A percentile compares a stretch with the other conserved stretches of the same genome.
These are phyloP conservation scores for Seiridium unicorne DNA, from an alignment of 2,329 filamentous ascomycete species.

Conservation along the genomic window DNA sequence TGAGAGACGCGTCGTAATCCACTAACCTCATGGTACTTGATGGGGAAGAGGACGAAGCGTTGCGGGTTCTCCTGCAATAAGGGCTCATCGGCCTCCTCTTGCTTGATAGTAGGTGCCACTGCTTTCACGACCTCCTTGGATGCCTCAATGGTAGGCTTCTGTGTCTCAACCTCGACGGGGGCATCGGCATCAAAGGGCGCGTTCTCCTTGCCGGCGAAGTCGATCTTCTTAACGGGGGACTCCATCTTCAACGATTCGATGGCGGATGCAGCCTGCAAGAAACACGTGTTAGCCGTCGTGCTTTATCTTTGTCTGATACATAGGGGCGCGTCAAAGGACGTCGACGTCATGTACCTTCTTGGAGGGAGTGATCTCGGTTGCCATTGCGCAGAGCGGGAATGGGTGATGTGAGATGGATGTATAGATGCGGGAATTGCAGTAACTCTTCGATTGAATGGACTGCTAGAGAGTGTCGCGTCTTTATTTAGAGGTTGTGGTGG, in stretches of 20 bases:
- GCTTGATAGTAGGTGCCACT: conserved; percentile 54
- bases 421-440: conserved; percentile 12
- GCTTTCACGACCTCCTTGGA: conserved; percentile 36
- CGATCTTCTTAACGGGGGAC: conserved; percentile 86
- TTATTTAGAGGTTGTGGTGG: neutral
- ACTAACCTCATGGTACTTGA: conserved; percentile 97
- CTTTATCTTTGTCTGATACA: conserved; percentile 16
- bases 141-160: conserved; percentile 55
- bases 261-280: conserved; percentile 73
- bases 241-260: conserved; percentile 92
- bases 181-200: conserved; percentile 50
- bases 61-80: conserved; percentile 93
- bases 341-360: conserved; percentile 48
- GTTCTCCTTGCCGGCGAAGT: conserved; percentile 88
- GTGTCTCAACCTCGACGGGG: conserved; percentile 57
- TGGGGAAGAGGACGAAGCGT: conserved; percentile 96
- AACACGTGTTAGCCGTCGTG: conserved; percentile 17
- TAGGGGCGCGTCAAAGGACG: conserved; percentile 17
- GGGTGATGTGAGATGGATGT: conserved; percentile 17
- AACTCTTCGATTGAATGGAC: neutral
- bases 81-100: conserved; percentile 79
- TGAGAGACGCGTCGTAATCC: conserved; percentile 46
- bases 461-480: conserved; percentile 3
- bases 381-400: conserved; percentile 54
- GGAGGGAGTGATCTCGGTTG: conserved; percentile 65